phyloP scores from a whole-genome alignment of 495 filamentous ascomycete genomes.

The Xylaria bambusicola region DNA sequence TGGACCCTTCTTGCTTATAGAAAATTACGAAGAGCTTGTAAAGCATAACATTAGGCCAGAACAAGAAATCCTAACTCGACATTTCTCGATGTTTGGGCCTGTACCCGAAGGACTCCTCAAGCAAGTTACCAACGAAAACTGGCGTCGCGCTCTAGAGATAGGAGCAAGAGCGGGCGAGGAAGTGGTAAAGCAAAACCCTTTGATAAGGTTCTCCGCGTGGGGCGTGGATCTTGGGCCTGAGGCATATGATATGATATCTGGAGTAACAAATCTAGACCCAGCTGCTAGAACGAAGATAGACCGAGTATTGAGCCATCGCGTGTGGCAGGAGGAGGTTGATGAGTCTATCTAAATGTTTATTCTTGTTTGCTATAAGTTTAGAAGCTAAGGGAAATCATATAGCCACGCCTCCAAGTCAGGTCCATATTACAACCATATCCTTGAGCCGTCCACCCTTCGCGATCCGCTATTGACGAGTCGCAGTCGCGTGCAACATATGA shows the following conservation, averaged over 20 bases:
- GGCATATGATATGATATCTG: slow-evolving; percentile 33
- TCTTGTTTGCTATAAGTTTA: too few relatives aligned
- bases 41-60: slow-evolving; percentile 31
- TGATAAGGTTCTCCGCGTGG: slow-evolving; percentile 26
- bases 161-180: slow-evolving; percentile 30
- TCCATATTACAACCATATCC: too few relatives aligned
- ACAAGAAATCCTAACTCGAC: slow-evolving; percentile 34
- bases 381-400: too few relatives aligned
- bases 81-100: slow-evolving; percentile 35
- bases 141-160: slow-evolving; percentile 28
- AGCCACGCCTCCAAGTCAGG: too few relatives aligned
- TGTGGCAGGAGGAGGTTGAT: slow-evolving; percentile 23
- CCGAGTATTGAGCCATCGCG: slow-evolving; percentile 34
- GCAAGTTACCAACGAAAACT: slow-evolving; percentile 31
- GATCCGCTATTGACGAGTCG: too few relatives aligned
- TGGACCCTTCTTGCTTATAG: slow-evolving; percentile 29
- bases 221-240: slow-evolving; percentile 13
- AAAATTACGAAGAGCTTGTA: slow-evolving; percentile 33
- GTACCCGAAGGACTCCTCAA: slow-evolving; percentile 33
- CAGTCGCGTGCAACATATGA: too few relatives aligned
- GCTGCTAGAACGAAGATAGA: slow-evolving; percentile 37
- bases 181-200: slow-evolving; percentile 26
- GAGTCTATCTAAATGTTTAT: too few relatives aligned
- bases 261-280: slow-evolving; percentile 36
- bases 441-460: too few relatives aligned